phyloP scores from a whole-genome alignment of 169 alveolate species.

The Plasmodium gonderi region DNA sequence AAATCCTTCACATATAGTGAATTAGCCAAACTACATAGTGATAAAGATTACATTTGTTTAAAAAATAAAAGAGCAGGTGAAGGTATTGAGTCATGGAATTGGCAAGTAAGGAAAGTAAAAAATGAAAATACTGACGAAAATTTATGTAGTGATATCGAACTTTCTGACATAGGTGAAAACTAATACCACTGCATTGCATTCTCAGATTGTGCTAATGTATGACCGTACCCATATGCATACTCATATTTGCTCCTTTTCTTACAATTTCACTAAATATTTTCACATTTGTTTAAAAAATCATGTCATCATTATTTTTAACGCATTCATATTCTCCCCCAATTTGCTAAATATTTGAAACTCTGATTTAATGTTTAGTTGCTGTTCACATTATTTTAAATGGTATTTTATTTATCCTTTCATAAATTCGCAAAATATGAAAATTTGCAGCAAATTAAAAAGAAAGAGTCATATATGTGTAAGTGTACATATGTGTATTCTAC shows the following conservation, averaged over 20 bases:
- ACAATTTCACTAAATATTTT: background rate
- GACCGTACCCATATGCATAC: too few species aligned
- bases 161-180: constrained; percentile 14
- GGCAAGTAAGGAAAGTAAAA: constrained; percentile 81
- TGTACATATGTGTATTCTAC: background rate
- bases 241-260: too few species aligned
- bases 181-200: too few species aligned
- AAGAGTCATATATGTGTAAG: background rate
- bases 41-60: constrained; percentile 80
- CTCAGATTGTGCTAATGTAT: too few species aligned
- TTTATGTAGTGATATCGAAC: constrained; percentile 71
- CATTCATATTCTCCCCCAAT: background rate
- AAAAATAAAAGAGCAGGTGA: constrained; percentile 79
- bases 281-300: background rate
- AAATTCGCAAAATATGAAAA: background rate
- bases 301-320: background rate
- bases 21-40: constrained; percentile 73
- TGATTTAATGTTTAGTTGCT: constrained; percentile 36
- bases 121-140: constrained; percentile 26
- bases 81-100: constrained; percentile 87
- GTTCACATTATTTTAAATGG: background rate
- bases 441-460: background rate
- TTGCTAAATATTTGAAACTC: constrained; percentile 46
- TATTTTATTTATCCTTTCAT: background rate
- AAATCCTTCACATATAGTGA: constrained; percentile 75